A percentile compares a stretch with the other conserved stretches of the same genome.
Evolutionary conservation across 108 stramenopile species (phyloP).

Genomic region (Schizochytrium sp.): DNA sequence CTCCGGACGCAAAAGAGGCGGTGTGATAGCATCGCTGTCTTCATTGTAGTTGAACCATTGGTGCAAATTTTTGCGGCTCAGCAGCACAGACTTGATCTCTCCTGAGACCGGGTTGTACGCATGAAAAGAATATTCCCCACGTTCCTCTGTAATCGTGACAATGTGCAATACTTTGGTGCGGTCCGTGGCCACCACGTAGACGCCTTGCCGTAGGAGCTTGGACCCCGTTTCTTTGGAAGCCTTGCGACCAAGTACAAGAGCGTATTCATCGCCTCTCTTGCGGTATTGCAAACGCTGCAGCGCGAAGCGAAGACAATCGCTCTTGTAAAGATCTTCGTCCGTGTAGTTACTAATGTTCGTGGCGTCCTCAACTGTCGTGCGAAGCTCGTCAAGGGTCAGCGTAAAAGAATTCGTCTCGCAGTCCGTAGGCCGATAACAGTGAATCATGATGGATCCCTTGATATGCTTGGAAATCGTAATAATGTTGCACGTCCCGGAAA

Average conservation of each 20-base stretch:
- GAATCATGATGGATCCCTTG: not conserved
- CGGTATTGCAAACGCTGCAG: not conserved
- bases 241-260: not conserved
- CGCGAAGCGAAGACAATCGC: not conserved
- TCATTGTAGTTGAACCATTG: not conserved
- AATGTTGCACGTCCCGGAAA: not conserved
- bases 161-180: not conserved
- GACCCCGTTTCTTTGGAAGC: not conserved
- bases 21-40: not conserved
- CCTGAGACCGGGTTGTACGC: not conserved
- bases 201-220: not conserved
- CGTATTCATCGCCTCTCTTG: not conserved
- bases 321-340: not conserved
- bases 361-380: not conserved
- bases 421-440: not conserved
- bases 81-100: not conserved
- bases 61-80: not conserved
- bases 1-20: not conserved
- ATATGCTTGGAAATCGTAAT: not conserved
- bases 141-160: not conserved
- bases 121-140: not conserved
- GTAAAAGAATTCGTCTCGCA: not conserved
- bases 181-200: not conserved
- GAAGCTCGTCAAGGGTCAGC: not conserved
- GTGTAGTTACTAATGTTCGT: not conserved